Conservation (phyloP, 139 green algal genomes). For the Chlamydomonas applanata region DNA sequence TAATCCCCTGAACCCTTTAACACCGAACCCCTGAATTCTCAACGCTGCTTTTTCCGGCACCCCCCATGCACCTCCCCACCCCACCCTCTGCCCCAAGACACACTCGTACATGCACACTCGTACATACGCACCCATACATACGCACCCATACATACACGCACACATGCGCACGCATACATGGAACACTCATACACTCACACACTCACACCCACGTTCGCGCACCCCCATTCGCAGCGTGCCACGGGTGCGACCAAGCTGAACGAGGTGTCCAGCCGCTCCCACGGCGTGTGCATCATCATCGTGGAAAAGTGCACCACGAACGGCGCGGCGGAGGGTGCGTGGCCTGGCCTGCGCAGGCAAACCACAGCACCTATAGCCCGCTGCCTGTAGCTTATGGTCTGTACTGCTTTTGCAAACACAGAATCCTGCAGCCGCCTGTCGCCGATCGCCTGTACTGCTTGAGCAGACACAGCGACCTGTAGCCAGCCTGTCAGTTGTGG, state of each 20-base stretch:
- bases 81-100: not conserved
- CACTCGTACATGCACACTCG: not conserved
- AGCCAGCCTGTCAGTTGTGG: too few species aligned
- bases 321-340: not conserved
- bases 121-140: constrained; percentile 14
- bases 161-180: not conserved
- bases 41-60: too few species aligned
- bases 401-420: too few species aligned
- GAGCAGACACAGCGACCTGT: too few species aligned
- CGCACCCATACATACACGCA: constrained; percentile 12
- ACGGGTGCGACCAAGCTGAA: constrained; percentile 93
- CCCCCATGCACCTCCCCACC: too few species aligned
- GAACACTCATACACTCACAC: not conserved
- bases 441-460: too few species aligned
- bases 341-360: too few species aligned
- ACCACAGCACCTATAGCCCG: too few species aligned
- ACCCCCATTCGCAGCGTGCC: constrained; percentile 47
- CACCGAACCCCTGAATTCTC: too few species aligned
- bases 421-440: too few species aligned
- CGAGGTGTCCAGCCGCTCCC: constrained; percentile 79
- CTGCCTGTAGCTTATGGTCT: too few species aligned
- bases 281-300: constrained; percentile 95
- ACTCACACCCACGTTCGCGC: not conserved
- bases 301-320: constrained; percentile 82
- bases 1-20: too few species aligned